Conservation (phyloP, 2,329 filamentous ascomycete species). For the Talaromyces pinophilus region DNA sequence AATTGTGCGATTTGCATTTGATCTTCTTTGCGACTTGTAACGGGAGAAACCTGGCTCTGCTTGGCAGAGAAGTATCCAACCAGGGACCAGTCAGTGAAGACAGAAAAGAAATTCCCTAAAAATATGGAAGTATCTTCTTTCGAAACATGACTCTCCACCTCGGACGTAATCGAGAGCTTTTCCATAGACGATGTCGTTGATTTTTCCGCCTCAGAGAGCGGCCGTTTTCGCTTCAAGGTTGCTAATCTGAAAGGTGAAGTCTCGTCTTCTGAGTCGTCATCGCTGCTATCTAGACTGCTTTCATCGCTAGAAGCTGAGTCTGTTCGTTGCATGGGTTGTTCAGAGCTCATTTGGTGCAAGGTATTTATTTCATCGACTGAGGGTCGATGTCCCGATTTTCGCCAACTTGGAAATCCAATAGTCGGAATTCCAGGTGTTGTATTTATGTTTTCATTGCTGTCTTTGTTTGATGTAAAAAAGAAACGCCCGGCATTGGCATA, state of each 20-base stretch:
- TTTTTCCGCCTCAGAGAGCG: slow-evolving; percentile 35
- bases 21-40: slow-evolving; percentile 38
- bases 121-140: slow-evolving; percentile 39
- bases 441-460: neutral
- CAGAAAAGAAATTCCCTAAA: slow-evolving; percentile 42
- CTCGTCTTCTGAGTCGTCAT: slow-evolving; percentile 27
- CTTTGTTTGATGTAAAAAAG: slow-evolving; percentile 34
- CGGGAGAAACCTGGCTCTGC: slow-evolving; percentile 35
- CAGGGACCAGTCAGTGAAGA: slow-evolving; percentile 44
- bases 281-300: slow-evolving; percentile 26
- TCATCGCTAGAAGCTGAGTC: slow-evolving; percentile 36
- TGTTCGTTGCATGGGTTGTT: slow-evolving; percentile 22
- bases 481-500: slow-evolving; percentile 54
- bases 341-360: neutral
- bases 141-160: slow-evolving; percentile 25
- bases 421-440: slow-evolving; percentile 36
- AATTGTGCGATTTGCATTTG: slow-evolving; percentile 45
- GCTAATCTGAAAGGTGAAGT: slow-evolving; percentile 27
- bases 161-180: slow-evolving; percentile 28
- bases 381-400: slow-evolving; percentile 4
- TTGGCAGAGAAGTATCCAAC: slow-evolving; percentile 42
- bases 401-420: slow-evolving; percentile 37
- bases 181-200: slow-evolving; percentile 35
- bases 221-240: slow-evolving; percentile 40
- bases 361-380: slow-evolving; percentile 1